Evolutionary conservation across 805 yeast species (phyloP), one percentile per base, ranked within the genome.

Genomic region (Metschnikowia amazonensis): DNA sequence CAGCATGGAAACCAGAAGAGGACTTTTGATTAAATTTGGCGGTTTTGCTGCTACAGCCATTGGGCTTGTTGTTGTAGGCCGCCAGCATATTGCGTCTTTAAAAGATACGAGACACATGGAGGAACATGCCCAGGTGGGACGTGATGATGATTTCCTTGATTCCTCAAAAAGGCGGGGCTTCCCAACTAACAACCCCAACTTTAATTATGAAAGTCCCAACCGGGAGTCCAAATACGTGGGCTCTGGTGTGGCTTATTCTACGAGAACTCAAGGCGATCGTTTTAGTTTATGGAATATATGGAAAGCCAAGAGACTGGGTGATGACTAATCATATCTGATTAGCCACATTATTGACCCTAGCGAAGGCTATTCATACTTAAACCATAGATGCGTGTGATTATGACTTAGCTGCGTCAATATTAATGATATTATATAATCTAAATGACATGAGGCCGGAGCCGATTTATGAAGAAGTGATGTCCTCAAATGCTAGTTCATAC

Each of bases 141-240:
- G 44, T 13, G 52, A 46, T 25, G 51, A 53, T 6, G 73, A 69
- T 50, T 69, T 67, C 47, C 63, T 62, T 37, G 45, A 50, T 30
- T 28, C 25, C 14, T 21, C 41, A 17, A 62, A 68, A 10, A 73
- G 74, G 51, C 86, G 85, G 1, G 86, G 86, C 1, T 74, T 79
- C 43, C 84, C 84, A 3, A 43, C 48, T 14, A 55, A 60, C 44
- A 60, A 64, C 43, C 67, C 69, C 5, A 55, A 56, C 10, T 59
- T 64, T 9, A 65, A 61, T 36, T 60, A 65, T 13, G 67, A 66
- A 1, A 58, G 56, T 20, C 66, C 64, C 18, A 56, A 64, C 36
- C 66, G 89, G 49, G 80, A 80, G 50, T 78, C 84, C 43, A 80
- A 76, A 55, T 86, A 75, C 57, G 86, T 82, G 53, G 92, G 89